A percentile compares a stretch with the other conserved stretches of the same genome.
These are phyloP conservation scores for Striga asiatica DNA, from an alignment of 257 asterid species.

Conservation along the genomic window DNA sequence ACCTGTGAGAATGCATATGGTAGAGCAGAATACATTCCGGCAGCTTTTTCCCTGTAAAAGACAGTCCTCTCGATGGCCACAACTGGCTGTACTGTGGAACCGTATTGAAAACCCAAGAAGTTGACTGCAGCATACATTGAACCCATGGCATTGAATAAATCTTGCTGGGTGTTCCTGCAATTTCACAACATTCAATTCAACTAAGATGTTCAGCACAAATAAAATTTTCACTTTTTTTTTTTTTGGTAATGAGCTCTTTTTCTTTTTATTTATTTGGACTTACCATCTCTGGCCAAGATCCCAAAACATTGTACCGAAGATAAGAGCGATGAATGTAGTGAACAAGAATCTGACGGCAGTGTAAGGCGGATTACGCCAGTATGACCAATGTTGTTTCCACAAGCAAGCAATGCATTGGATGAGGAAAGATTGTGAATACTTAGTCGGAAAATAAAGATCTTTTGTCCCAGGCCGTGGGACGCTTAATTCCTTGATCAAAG, in stretches of 20 bases:
- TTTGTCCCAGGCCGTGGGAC: constrained; percentile 52
- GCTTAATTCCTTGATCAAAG: constrained; percentile 42
- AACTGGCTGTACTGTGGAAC: constrained; percentile 26
- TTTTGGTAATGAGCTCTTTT: background rate
- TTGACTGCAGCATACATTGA: constrained; percentile 23
- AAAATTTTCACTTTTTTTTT: background rate
- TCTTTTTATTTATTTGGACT: constrained; percentile 8
- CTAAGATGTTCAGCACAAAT: background rate
- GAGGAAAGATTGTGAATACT: constrained; percentile 52
- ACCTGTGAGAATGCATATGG: constrained; percentile 19
- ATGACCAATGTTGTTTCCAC: constrained; percentile 79
- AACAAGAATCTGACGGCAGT: constrained; percentile 58
- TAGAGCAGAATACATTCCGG: background rate
- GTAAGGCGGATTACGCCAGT: constrained; percentile 76
- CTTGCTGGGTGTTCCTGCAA: constrained; percentile 27
- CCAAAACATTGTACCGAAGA: constrained; percentile 77
- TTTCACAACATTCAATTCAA: background rate
- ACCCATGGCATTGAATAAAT: constrained; percentile 19
- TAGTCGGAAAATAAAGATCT: constrained; percentile 40
- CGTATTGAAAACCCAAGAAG: constrained; percentile 25
- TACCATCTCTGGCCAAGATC: constrained; percentile 52
- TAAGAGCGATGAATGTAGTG: constrained; percentile 45
- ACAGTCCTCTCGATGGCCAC: constrained; percentile 30
- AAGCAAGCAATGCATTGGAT: constrained; percentile 69
- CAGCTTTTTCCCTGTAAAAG: constrained; percentile 29